These are phyloP conservation scores for Polyrhizophydium stewartii DNA, from an alignment of 371 early-diverging fungal species.

Conservation along the genomic window DNA sequence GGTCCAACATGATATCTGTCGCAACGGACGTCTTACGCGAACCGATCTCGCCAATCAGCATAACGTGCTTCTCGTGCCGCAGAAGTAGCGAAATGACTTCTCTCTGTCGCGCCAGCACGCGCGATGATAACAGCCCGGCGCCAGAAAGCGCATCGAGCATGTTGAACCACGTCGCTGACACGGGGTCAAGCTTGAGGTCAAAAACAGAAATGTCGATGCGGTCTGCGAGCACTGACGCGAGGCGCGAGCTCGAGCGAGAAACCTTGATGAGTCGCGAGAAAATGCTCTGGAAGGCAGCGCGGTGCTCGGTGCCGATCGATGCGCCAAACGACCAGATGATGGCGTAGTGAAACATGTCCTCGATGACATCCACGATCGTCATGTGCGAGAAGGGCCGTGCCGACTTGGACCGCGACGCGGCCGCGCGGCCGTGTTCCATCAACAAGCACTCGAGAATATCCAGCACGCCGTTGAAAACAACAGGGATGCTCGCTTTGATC, in stretches of 20 bases:
- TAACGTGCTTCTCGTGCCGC: constrained; percentile 4
- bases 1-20: neutral
- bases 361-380: neutral
- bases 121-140: neutral
- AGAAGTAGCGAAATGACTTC: constrained; percentile 1
- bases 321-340: constrained; percentile 12
- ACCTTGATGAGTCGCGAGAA: neutral
- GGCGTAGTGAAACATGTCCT: constrained; percentile 8
- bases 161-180: neutral
- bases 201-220: neutral
- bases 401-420: neutral
- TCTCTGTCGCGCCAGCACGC: neutral
- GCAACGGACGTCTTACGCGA: constrained; percentile 8
- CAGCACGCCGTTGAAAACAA: neutral
- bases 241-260: neutral
- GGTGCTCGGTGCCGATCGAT: neutral
- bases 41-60: constrained; percentile 5
- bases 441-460: neutral
- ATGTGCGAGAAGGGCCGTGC: neutral
- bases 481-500: neutral
- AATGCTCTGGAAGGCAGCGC: neutral
- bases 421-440: neutral
- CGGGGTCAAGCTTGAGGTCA: constrained; percentile 4
- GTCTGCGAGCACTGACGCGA: neutral
- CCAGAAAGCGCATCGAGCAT: neutral